Percentiles rank a stretch among this genome's conserved stretches.
These are phyloP conservation scores for Plectosphaerella cucumerina DNA, from an alignment of 2,329 filamentous ascomycete species.

Conservation along the genomic window DNA sequence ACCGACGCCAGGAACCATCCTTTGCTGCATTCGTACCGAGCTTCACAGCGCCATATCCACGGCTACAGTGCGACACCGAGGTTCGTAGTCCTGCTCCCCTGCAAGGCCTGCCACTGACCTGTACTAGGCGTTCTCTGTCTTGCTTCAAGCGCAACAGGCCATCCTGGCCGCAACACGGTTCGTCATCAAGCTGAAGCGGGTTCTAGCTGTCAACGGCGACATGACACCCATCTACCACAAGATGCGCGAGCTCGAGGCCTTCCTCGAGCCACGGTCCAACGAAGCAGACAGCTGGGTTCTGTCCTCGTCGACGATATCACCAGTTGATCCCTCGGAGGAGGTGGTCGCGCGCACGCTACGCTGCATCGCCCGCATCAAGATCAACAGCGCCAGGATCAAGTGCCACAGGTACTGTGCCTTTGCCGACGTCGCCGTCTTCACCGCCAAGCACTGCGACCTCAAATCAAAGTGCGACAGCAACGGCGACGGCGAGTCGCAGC, in stretches of 20 bases:
- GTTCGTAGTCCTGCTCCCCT: slow-evolving; percentile 18
- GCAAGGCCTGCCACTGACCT: neutral
- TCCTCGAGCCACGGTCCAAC: slow-evolving; percentile 30
- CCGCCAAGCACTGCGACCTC: slow-evolving; percentile 44
- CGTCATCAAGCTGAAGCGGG: slow-evolving; percentile 41
- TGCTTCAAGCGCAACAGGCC: slow-evolving; percentile 42
- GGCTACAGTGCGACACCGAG: slow-evolving; percentile 34
- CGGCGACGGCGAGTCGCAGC: slow-evolving; percentile 22
- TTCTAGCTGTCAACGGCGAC: slow-evolving; percentile 29
- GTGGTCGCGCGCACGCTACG: slow-evolving; percentile 38
- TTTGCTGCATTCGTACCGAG: slow-evolving; percentile 37
- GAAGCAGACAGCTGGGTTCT: slow-evolving; percentile 30
- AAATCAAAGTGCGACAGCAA: slow-evolving; percentile 19
- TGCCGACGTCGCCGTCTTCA: slow-evolving; percentile 44
- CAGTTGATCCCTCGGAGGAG: slow-evolving; percentile 32
- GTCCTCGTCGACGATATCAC: slow-evolving; percentile 25
- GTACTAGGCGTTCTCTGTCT: slow-evolving; percentile 35
- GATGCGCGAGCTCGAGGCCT: slow-evolving; percentile 35
- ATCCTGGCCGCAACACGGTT: slow-evolving; percentile 43
- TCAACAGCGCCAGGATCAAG: slow-evolving; percentile 49
- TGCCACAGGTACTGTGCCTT: slow-evolving; percentile 48
- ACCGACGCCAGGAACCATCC: slow-evolving; percentile 29
- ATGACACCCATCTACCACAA: slow-evolving; percentile 34
- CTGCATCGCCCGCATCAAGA: slow-evolving; percentile 43
- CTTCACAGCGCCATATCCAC: slow-evolving; percentile 40